Percentiles rank a stretch among this genome's conserved stretches.
Evolutionary conservation across 1,139 yeast species (phyloP).

Genomic region (Kodamaea plutei): DNA sequence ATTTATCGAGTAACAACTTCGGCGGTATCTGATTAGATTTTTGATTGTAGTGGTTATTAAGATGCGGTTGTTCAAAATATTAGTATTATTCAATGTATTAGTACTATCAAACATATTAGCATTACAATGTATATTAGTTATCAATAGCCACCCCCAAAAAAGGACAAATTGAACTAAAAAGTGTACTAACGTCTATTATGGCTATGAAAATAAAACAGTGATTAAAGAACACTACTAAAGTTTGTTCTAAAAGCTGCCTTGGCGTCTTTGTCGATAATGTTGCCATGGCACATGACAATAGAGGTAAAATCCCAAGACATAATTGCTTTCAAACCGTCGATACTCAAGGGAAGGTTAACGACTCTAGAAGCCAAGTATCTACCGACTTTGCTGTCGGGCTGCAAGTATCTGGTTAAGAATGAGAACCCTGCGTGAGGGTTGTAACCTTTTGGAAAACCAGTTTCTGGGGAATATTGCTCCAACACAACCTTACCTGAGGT

Average conservation of each 20-base stretch:
- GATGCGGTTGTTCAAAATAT: too few species aligned
- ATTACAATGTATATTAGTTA: too few species aligned
- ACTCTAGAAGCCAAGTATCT: conserved; percentile 17
- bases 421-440: conserved; percentile 42
- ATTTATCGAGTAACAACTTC: too few species aligned
- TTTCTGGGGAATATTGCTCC: conserved; percentile 42
- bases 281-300: conserved; percentile 58
- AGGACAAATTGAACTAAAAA: too few species aligned
- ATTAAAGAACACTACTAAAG: background rate
- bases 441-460: conserved; percentile 28
- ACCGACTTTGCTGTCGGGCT: conserved; percentile 36
- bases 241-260: conserved; percentile 21
- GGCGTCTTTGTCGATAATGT: conserved; percentile 44
- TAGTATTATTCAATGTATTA: too few species aligned
- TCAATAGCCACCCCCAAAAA: too few species aligned
- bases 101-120: too few species aligned
- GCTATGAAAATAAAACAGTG: too few species aligned
- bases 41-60: too few species aligned
- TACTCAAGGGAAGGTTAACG: conserved; percentile 5
- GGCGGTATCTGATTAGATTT: too few species aligned
- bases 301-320: conserved; percentile 44
- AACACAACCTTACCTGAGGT: conserved; percentile 14
- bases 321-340: conserved; percentile 31
- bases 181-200: too few species aligned
- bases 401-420: conserved; percentile 31